Percentiles rank a stretch among this genome's conserved stretches.
Evolutionary conservation across 352 stramenopile species (phyloP).

Genomic region (Pythium aristosporum): DNA sequence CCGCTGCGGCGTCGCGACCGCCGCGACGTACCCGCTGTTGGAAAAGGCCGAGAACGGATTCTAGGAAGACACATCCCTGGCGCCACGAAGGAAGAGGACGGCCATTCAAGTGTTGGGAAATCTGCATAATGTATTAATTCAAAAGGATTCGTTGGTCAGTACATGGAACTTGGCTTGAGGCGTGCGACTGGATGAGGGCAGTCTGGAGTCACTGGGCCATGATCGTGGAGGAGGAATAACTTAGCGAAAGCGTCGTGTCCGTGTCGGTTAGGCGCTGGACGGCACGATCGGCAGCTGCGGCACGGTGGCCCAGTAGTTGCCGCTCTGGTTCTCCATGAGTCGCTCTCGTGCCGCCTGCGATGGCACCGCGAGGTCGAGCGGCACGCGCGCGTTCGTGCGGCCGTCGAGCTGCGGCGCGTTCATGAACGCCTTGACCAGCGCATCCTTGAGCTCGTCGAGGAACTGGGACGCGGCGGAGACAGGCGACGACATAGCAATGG

Average conservation of each 20-base stretch:
- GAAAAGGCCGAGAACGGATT: conserved; percentile 12
- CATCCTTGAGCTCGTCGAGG: conserved; percentile 52
- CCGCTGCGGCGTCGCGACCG: conserved; percentile 93
- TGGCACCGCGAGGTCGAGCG: conserved; percentile 53
- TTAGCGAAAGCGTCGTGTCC: background rate
- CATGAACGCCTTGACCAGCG: conserved; percentile 70
- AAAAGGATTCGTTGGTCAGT: no score
- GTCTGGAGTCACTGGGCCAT: background rate
- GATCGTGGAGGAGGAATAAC: conserved; percentile 3
- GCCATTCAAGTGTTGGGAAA: no score
- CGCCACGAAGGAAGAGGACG: background rate
- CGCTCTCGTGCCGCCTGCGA: conserved; percentile 44
- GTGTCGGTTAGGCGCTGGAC: conserved; percentile 21
- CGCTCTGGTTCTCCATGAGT: conserved; percentile 55
- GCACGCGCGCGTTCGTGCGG: conserved; percentile 57
- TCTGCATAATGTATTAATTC: no score
- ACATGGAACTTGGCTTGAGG: no score
- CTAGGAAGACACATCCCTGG: background rate
- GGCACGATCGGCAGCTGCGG: conserved; percentile 53
- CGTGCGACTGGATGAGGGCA: no score
- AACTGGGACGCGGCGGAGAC: conserved; percentile 26
- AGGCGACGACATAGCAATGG: background rate
- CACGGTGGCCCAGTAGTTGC: conserved; percentile 51
- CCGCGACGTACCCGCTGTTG: conserved; percentile 81
- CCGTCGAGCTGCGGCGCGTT: conserved; percentile 73